Percentiles rank a stretch among this genome's conserved stretches.
Conservation (phyloP, 1,284 basidiomycete species). For the Calocybe gambosa region DNA sequence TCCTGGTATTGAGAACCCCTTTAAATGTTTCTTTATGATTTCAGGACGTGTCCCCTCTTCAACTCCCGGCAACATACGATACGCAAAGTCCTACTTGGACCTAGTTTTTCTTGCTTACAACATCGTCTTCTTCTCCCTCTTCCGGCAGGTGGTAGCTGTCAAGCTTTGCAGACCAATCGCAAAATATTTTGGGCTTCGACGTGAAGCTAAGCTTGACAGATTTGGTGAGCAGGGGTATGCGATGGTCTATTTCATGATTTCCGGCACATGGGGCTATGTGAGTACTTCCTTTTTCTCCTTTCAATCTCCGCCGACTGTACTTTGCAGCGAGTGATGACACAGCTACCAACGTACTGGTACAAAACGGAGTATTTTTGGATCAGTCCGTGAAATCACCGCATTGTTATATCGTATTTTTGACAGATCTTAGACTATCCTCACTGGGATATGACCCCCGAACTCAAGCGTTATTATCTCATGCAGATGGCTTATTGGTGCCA, state of each 20-base stretch:
- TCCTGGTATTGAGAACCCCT: constrained; percentile 61
- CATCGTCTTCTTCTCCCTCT: constrained; percentile 87
- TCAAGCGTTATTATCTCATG: constrained; percentile 92
- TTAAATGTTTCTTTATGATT: constrained; percentile 71
- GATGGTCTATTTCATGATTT: constrained; percentile 70
- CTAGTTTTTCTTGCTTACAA: constrained; percentile 82
- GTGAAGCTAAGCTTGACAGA: constrained; percentile 65
- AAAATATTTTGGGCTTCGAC: constrained; percentile 61
- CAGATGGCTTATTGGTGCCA: constrained; percentile 92
- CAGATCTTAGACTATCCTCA: constrained; percentile 69
- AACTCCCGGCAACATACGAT: constrained; percentile 50
- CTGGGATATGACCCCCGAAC: constrained; percentile 78
- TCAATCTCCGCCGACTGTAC: constrained; percentile 6
- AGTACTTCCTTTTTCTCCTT: constrained; percentile 26
- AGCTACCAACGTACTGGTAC: constrained; percentile 89
- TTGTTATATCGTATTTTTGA: neutral
- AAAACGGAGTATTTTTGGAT: constrained; percentile 79
- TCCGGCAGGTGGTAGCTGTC: constrained; percentile 76
- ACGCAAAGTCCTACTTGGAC: constrained; percentile 78
- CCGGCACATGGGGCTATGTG: constrained; percentile 74
- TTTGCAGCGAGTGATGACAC: constrained; percentile 75
- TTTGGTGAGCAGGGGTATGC: constrained; percentile 93
- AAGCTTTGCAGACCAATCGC: constrained; percentile 72
- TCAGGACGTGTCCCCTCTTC: constrained; percentile 62
- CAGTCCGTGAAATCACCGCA: constrained; percentile 34